Conservation (phyloP, 208 protist genomes). For the Trypanosoma scelopori region DNA sequence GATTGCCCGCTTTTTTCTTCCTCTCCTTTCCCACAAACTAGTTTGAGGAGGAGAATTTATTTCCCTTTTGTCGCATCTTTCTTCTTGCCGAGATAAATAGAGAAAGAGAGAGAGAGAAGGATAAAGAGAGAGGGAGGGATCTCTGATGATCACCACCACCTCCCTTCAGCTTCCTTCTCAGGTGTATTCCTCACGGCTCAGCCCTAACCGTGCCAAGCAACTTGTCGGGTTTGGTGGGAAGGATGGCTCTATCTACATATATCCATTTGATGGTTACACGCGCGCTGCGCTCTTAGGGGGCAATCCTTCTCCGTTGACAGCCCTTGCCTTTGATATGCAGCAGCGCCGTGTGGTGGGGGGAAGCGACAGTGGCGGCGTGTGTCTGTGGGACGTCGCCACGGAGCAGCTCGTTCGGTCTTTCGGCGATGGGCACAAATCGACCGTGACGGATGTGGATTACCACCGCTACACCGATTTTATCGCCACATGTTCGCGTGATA, state of each 20-base stretch:
- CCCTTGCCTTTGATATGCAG: slow-evolving; percentile 63
- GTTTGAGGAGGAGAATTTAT: too few species aligned
- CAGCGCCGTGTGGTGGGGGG: slow-evolving; percentile 58
- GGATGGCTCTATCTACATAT: slow-evolving; percentile 59
- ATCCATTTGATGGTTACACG: slow-evolving; percentile 59
- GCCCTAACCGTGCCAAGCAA: slow-evolving; percentile 51
- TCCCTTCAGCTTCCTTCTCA: slow-evolving; percentile 65
- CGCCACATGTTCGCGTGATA: slow-evolving; percentile 70
- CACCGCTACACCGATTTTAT: slow-evolving; percentile 68
- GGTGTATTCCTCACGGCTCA: slow-evolving; percentile 53
- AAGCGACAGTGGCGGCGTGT: slow-evolving; percentile 55
- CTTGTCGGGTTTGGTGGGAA: slow-evolving; percentile 68
- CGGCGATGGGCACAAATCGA: slow-evolving; percentile 53
- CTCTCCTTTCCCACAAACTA: too few species aligned
- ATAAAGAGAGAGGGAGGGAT: neutral
- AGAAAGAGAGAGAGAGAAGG: slow-evolving; percentile 3
- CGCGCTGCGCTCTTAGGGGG: slow-evolving; percentile 58
- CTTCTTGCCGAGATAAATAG: slow-evolving; percentile 13
- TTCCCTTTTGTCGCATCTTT: slow-evolving; percentile 1
- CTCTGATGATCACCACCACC: slow-evolving; percentile 31
- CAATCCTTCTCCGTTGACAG: slow-evolving; percentile 47
- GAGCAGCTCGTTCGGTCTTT: slow-evolving; percentile 65
- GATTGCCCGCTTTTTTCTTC: neutral
- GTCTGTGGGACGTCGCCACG: slow-evolving; percentile 66
- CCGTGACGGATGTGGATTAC: slow-evolving; percentile 64